Conservation (phyloP, 208 protist genomes). For the Leishmania major region DNA sequence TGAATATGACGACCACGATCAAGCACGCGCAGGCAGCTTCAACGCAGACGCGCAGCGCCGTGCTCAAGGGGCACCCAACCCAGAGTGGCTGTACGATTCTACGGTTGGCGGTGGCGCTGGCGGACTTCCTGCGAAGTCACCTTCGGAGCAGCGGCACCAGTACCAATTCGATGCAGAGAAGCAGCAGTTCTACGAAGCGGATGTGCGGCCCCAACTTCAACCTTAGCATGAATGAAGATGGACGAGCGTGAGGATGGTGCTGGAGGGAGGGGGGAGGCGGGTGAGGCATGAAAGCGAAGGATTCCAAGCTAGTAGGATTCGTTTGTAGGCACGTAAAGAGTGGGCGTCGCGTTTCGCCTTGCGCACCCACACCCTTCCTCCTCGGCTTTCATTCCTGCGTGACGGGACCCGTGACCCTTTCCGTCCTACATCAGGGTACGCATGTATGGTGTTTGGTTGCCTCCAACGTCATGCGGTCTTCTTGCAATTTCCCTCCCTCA, state of each 20-base stretch:
- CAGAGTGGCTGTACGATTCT: slow-evolving; percentile 18
- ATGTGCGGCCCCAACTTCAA: background rate
- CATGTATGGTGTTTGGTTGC: background rate
- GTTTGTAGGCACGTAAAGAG: background rate
- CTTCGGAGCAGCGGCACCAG: slow-evolving; percentile 4
- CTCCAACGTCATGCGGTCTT: background rate
- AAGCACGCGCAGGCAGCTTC: background rate
- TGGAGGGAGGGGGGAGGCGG: background rate
- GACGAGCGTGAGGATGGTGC: background rate
- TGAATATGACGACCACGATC: background rate
- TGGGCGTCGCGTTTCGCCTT: background rate
- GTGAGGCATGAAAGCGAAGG: background rate
- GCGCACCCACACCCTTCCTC: background rate
- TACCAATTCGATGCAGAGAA: slow-evolving; percentile 19
- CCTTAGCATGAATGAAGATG: background rate
- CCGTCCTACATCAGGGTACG: background rate
- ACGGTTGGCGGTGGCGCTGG: background rate
- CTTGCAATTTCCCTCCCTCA: background rate
- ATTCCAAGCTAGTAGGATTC: background rate
- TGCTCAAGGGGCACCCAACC: background rate
- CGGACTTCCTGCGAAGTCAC: background rate
- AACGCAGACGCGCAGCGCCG: background rate
- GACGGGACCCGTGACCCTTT: background rate
- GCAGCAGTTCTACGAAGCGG: slow-evolving; percentile 12
- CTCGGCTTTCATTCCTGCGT: background rate